These are phyloP conservation scores for Cicer yamashitae DNA, from an alignment of 306 rosid species.

Conservation along the genomic window DNA sequence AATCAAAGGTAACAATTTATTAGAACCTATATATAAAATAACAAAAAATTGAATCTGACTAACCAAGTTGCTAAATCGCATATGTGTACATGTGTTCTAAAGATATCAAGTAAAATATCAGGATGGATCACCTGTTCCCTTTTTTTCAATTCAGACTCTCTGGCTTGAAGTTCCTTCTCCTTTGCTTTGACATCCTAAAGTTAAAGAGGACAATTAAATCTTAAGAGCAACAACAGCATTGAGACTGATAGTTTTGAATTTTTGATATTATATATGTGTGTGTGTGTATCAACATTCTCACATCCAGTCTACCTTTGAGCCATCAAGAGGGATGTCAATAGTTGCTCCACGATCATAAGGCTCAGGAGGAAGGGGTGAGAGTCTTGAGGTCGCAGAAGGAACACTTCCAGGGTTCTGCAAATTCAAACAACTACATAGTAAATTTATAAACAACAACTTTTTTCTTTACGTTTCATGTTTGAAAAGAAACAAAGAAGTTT, in stretches of 20 bases:
- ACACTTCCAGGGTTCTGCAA: conserved; percentile 65
- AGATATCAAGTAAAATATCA: conserved; percentile 33
- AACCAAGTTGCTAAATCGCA: conserved; percentile 26
- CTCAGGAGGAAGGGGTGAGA: conserved; percentile 83
- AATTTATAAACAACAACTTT: conserved; percentile 22
- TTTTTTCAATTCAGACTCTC: conserved; percentile 82
- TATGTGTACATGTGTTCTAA: conserved; percentile 4
- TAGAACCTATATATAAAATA: background rate
- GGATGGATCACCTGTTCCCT: conserved; percentile 79
- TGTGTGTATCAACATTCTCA: conserved; percentile 29
- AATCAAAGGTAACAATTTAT: conserved; percentile 13
- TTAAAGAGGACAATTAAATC: conserved; percentile 40
- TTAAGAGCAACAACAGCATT: conserved; percentile 31
- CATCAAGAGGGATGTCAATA: conserved; percentile 72
- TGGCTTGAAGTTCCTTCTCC: conserved; percentile 89
- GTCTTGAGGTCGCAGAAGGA: conserved; percentile 67
- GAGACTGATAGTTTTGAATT: conserved; percentile 22
- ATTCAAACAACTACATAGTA: conserved; percentile 35
- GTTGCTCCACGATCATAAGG: conserved; percentile 82
- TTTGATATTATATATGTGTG: background rate
- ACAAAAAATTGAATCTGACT: conserved; percentile 26
- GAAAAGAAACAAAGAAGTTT: conserved; percentile 36
- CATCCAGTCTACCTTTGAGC: conserved; percentile 56
- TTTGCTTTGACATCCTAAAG: conserved; percentile 69
- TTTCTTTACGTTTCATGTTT: conserved; percentile 8